These are phyloP conservation scores for Russula sp. DNA, from an alignment of 768 basidiomycete species.

Conservation along the genomic window DNA sequence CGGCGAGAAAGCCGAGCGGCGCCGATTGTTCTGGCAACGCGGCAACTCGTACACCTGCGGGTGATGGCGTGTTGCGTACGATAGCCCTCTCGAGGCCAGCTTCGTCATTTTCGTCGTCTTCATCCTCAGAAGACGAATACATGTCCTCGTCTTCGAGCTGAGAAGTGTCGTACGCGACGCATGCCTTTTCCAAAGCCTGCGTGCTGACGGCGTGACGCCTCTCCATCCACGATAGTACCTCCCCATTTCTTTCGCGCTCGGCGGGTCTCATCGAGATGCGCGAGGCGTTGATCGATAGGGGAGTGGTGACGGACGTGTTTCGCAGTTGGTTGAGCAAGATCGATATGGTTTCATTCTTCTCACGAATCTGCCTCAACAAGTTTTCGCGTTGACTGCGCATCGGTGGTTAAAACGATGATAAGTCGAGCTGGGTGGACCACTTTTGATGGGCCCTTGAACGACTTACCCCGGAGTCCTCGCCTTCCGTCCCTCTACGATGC, in stretches of 20 bases:
- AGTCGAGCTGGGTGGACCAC: background rate
- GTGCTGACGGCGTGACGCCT: conserved; percentile 23
- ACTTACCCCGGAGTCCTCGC: conserved; percentile 30
- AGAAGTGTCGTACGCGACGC: conserved; percentile 26
- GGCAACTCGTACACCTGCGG: background rate
- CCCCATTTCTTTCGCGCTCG: conserved; percentile 26
- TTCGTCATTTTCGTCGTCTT: conserved; percentile 20
- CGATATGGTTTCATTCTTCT: conserved; percentile 28
- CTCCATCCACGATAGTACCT: conserved; percentile 28
- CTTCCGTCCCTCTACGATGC: conserved; percentile 29
- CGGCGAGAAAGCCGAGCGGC: conserved; percentile 19
- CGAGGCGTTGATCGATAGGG: conserved; percentile 27
- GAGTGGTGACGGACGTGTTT: conserved; percentile 26
- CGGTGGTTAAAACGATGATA: background rate
- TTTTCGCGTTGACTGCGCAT: conserved; percentile 26
- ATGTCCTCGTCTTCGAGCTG: conserved; percentile 28
- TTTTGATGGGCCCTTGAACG: background rate
- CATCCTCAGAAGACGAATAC: conserved; percentile 23
- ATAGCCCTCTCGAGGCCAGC: conserved; percentile 4
- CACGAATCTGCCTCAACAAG: conserved; percentile 28
- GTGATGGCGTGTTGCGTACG: conserved; percentile 10
- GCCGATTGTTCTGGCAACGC: conserved; percentile 4
- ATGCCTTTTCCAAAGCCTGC: conserved; percentile 21
- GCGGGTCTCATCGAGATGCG: conserved; percentile 22
- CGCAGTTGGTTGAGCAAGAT: conserved; percentile 25